Conservation (phyloP, 805 yeast genomes). For the Wickerhamomyces silvicola region DNA sequence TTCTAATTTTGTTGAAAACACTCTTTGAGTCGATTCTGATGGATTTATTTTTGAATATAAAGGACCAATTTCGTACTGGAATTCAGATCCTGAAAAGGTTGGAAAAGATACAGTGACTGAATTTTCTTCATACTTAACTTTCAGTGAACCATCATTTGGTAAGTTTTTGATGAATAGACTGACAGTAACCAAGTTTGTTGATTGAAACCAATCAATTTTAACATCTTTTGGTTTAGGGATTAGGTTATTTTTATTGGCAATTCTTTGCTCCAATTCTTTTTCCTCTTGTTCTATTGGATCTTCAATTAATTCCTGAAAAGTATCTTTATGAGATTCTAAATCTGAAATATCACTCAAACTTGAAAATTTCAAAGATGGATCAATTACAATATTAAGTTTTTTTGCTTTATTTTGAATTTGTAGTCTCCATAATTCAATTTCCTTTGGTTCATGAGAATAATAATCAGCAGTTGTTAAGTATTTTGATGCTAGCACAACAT, state of each 20-base stretch:
- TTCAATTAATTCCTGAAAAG: neutral
- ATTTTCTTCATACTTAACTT: conserved; percentile 31
- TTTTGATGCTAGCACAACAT: conserved; percentile 31
- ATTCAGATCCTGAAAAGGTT: conserved; percentile 44
- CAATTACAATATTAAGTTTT: conserved; percentile 7
- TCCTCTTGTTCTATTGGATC: conserved; percentile 9
- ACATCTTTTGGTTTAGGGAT: conserved; percentile 25
- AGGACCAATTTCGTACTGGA: conserved; percentile 49
- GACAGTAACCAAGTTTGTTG: conserved; percentile 46
- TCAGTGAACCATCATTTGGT: conserved; percentile 39
- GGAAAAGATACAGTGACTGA: conserved; percentile 42
- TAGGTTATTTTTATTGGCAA: conserved; percentile 18
- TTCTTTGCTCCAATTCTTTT: conserved; percentile 17
- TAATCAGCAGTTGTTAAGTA: conserved; percentile 35
- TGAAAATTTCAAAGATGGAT: conserved; percentile 4
- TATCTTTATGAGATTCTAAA: conserved; percentile 1
- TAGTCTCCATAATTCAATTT: conserved; percentile 14
- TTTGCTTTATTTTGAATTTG: conserved; percentile 15
- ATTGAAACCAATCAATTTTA: conserved; percentile 72
- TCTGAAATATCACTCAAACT: conserved; percentile 8
- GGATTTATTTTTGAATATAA: conserved; percentile 47
- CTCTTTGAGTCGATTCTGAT: conserved; percentile 35
- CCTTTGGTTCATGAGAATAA: conserved; percentile 26
- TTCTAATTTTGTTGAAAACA: conserved; percentile 74
- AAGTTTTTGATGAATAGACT: conserved; percentile 68